Conservation (phyloP, 2,329 filamentous ascomycete species). For the Diaporthe amygdali region DNA sequence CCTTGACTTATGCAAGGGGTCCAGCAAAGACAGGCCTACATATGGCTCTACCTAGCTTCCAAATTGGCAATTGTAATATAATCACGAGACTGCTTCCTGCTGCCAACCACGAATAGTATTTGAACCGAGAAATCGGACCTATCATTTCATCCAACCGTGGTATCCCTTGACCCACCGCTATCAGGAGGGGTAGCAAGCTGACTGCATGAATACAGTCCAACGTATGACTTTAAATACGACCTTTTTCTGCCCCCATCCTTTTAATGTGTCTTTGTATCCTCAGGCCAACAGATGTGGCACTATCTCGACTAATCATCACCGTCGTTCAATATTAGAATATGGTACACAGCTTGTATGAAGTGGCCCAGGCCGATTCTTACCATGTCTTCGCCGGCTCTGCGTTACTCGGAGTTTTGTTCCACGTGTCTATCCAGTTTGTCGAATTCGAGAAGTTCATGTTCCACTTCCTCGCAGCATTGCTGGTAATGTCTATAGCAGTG, state of each 20-base stretch:
- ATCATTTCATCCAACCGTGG: not conserved
- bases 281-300: not conserved
- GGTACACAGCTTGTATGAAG: not conserved
- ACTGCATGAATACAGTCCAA: not conserved
- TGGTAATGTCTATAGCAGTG: not conserved
- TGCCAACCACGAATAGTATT: too few relatives aligned
- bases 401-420: not conserved
- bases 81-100: too few relatives aligned
- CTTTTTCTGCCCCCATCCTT: not conserved
- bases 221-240: not conserved
- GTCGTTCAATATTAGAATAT: not conserved
- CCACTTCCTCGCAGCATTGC: not conserved
- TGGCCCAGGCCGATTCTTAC: not conserved
- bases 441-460: slow-evolving; percentile 7
- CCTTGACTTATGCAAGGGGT: too few relatives aligned
- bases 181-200: not conserved
- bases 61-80: too few relatives aligned
- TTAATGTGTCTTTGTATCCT: not conserved
- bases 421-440: not conserved
- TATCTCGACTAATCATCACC: not conserved
- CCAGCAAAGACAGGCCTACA: too few relatives aligned
- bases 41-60: too few relatives aligned
- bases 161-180: not conserved
- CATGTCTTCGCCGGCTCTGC: not conserved
- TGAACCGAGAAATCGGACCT: not conserved